These are phyloP conservation scores for Phytophthora syringae DNA, from an alignment of 352 stramenopile genomes.

Conservation along the genomic window DNA sequence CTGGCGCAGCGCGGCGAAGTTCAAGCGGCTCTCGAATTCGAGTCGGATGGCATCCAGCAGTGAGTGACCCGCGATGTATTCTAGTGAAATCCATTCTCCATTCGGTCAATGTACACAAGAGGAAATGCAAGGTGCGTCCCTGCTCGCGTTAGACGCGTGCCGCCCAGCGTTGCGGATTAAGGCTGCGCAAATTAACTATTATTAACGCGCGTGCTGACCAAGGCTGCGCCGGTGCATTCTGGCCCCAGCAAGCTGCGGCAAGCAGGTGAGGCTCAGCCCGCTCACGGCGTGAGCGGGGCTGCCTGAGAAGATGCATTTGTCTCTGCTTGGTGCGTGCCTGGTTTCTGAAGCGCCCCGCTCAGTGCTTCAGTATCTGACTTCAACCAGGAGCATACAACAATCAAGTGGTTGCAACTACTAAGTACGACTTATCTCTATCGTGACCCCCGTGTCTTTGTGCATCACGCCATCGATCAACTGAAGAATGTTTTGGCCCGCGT, in stretches of 20 bases:
- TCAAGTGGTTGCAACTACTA: background rate
- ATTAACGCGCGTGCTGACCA: conserved; percentile 14
- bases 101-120: conserved; percentile 8
- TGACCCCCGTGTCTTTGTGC: conserved; percentile 18
- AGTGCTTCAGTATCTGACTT: conserved; percentile 15
- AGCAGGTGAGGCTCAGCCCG: too few species aligned
- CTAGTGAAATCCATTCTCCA: conserved; percentile 26
- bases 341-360: conserved; percentile 24
- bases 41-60: conserved; percentile 7
- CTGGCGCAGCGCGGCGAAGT: background rate
- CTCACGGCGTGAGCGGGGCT: background rate
- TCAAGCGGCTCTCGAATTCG: conserved; percentile 4
- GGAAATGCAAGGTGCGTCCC: conserved; percentile 21
- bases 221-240: background rate
- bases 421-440: background rate
- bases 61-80: conserved; percentile 14
- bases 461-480: too few species aligned
- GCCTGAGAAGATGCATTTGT: background rate
- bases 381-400: conserved; percentile 5
- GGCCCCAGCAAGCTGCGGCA: background rate
- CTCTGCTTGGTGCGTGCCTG: background rate
- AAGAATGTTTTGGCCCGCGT: background rate
- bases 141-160: background rate
- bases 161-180: conserved; percentile 8
- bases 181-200: conserved; percentile 15